Evolutionary conservation across 2,329 filamentous ascomycete species (phyloP).

Genomic region (Fusarium domesticum): DNA sequence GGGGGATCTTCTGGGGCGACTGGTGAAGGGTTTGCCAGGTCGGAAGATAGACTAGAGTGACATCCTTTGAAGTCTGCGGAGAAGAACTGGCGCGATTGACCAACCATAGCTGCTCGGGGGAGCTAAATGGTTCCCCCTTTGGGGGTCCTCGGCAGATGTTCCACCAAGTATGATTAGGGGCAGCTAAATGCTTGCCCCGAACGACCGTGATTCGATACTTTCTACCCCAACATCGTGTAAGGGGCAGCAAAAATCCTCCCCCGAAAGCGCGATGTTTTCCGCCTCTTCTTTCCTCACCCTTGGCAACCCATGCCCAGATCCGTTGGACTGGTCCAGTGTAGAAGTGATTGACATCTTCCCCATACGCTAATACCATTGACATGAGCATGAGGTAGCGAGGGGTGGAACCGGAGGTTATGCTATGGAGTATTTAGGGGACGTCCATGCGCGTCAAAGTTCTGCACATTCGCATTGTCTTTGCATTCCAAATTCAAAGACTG

Average conservation of each 20-base stretch:
- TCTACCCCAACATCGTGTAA: not conserved
- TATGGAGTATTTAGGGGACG: not conserved
- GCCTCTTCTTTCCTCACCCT: not conserved
- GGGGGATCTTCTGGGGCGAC: not conserved
- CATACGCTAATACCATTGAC: not conserved
- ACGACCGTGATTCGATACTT: not conserved
- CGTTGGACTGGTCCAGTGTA: too few species aligned
- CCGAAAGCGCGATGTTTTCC: not conserved
- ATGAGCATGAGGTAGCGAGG: not conserved
- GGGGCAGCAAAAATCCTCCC: constrained; percentile 1
- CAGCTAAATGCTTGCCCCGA: constrained; percentile 5
- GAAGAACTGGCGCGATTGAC: not conserved
- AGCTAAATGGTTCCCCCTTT: constrained; percentile 14
- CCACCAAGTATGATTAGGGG: constrained; percentile 1
- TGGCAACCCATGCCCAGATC: too few species aligned
- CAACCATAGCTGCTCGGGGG: constrained; percentile 22
- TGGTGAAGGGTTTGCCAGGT: not conserved
- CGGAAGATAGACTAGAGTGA: not conserved
- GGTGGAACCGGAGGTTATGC: not conserved
- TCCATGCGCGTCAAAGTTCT: not conserved
- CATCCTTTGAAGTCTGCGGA: not conserved
- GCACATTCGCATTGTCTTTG: not conserved
- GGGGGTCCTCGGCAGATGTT: not conserved
- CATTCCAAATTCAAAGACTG: not conserved
- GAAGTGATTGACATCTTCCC: not conserved